Conservation (phyloP, 768 basidiomycete species). For the Polyporus arcularius region DNA sequence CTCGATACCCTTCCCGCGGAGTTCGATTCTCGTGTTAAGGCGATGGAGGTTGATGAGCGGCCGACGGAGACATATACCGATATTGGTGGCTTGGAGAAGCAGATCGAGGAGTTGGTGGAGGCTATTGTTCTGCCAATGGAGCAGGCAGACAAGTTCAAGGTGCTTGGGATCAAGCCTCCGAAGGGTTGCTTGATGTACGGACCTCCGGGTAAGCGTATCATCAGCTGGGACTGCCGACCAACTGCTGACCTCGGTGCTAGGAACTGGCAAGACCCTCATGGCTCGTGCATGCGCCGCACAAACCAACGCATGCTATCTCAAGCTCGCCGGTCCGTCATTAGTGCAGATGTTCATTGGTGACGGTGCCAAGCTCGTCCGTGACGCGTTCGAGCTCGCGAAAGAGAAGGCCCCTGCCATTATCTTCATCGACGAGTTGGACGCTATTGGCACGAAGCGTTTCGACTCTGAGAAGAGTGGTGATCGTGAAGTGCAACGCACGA, state of each 20-base stretch:
- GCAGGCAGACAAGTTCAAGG: slow-evolving; percentile 98
- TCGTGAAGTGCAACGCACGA: slow-evolving; percentile 99
- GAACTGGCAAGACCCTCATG: slow-evolving; percentile 96
- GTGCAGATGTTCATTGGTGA: slow-evolving; percentile 99
- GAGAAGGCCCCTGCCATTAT: slow-evolving; percentile 99
- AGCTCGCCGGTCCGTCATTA: slow-evolving; percentile 94
- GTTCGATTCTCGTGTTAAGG: slow-evolving; percentile 97
- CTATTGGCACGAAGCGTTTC: slow-evolving; percentile 98
- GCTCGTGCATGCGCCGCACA: slow-evolving; percentile 98
- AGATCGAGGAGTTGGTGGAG: slow-evolving; percentile 98
- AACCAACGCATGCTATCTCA: slow-evolving; percentile 97
- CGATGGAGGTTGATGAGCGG: slow-evolving; percentile 99
- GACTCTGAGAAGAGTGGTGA: slow-evolving; percentile 99
- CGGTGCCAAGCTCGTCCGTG: slow-evolving; percentile 97
- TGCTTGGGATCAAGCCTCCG: slow-evolving; percentile 94
- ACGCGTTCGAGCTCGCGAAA: slow-evolving; percentile 97
- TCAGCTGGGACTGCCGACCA: neutral
- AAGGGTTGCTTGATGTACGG: slow-evolving; percentile 99
- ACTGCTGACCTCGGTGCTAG: slow-evolving; percentile 32
- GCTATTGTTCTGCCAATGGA: slow-evolving; percentile 99
- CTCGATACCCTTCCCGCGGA: slow-evolving; percentile 95
- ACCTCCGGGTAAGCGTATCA: slow-evolving; percentile 75
- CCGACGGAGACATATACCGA: slow-evolving; percentile 98
- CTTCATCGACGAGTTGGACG: slow-evolving; percentile 97
- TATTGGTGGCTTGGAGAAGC: slow-evolving; percentile 98